A percentile compares a stretch with the other conserved stretches of the same genome.
phyloP scores from a whole-genome alignment of 176 grass and related monocot genomes.

The Puccinellia tenuiflora region DNA sequence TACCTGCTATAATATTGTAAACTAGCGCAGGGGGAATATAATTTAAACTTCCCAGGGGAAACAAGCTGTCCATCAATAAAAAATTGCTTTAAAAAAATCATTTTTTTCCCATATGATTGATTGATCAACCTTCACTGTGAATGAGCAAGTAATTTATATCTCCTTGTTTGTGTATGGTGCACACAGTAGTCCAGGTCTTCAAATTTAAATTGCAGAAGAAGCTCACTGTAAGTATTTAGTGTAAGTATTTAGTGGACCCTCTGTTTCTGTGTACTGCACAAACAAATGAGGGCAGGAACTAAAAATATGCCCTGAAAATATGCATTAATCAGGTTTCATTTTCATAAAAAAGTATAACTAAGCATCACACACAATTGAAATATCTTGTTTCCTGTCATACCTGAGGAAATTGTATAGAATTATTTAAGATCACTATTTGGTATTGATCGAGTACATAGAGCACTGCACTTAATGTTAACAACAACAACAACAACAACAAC shows the following conservation, averaged over 20 bases:
- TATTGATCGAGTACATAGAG: neutral
- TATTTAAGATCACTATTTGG: neutral
- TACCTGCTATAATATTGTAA: neutral
- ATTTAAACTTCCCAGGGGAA: neutral
- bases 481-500: no score
- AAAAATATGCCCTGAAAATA: neutral
- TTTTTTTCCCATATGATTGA: neutral
- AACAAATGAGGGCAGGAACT: neutral
- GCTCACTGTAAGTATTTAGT: neutral
- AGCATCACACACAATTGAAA: neutral
- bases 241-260: neutral
- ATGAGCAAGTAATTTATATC: neutral
- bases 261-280: neutral
- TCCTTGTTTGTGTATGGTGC: neutral
- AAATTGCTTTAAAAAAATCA: neutral
- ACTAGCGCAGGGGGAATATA: neutral
- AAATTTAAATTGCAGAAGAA: neutral
- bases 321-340: neutral
- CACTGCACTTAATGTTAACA: neutral
- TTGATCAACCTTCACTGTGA: neutral
- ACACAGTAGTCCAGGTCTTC: neutral
- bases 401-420: neutral
- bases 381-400: neutral
- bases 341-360: neutral
- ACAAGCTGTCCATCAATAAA: neutral